Base-by-base conservation (phyloP, 192 early-diverging fungal species). In the Coemansia sp. region DNA sequence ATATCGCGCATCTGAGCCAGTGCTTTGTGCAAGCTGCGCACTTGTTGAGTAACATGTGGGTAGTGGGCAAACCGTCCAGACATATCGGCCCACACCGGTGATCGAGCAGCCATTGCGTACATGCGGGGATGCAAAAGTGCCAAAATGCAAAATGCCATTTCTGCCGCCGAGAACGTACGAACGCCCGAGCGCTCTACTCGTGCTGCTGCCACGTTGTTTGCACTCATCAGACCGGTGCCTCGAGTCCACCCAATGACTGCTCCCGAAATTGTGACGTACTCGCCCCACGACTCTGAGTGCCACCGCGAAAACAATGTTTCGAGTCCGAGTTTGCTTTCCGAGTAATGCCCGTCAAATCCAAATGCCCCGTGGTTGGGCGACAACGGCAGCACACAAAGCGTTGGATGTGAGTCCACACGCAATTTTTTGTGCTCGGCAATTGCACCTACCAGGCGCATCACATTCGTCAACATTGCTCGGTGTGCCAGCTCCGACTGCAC, bases 281-380 rank as follows among this genome's bases (percentile, higher is more conserved):
- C 76, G 52, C 88, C 83, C 95, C 95, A 98, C 48, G 67, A 12
- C 77, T 98, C 95, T 37, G 93, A 87, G 56, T 91, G 84, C 92
- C 92, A 98, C 60, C 93, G 86, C 86, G 90, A 91, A 65, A 98
- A 82, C 62, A 96, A 78, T 35, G 93, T 94, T 81, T 98, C 95
- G 29, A 98, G 86, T 21, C 86, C 90, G 69, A 96, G 87, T 87
- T 98, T 98, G 62, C 93, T 92, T 73, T 98, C 95, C 58, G 88
- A 85, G 77, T 98, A 98, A 12, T 95, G 86, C 73, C 95, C 95
- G 64, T 98, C 91, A 55, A 75, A 81, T 61, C 95, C 95, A 69
- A 98, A 98, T 4, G 90, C 91, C 55, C 94, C 95, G 77, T 98
- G 95, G 86, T 98, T 98, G 56, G 95, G 95, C 60, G 95, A 98